Evolutionary conservation across 495 filamentous ascomycete species (phyloP).

Genomic region (Geopyxis carbonaria): DNA sequence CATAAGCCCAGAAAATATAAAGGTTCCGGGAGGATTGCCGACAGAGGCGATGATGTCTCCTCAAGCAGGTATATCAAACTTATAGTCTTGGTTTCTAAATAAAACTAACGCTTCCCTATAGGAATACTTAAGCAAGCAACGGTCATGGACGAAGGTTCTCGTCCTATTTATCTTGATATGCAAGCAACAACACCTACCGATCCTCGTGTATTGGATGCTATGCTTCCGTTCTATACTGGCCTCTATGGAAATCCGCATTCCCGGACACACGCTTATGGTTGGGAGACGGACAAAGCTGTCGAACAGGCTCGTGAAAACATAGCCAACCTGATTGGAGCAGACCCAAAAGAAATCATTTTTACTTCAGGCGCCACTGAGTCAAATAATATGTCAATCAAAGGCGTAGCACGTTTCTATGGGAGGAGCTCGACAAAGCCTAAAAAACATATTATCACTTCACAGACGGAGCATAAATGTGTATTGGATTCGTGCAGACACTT

Average conservation of each 20-base stretch:
- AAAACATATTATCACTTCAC: constrained; percentile 91
- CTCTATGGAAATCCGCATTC: constrained; percentile 96
- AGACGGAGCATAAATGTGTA: constrained; percentile 98
- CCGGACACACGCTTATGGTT: constrained; percentile 93
- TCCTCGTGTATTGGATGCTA: constrained; percentile 84
- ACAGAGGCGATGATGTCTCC: constrained; percentile 22
- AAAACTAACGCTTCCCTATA: constrained; percentile 12
- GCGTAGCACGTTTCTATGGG: constrained; percentile 90
- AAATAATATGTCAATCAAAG: constrained; percentile 99
- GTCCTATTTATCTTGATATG: constrained; percentile 96
- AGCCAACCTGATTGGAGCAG: constrained; percentile 75
- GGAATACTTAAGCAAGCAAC: constrained; percentile 82
- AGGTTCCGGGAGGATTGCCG: constrained; percentile 8
- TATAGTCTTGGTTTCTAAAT: neutral
- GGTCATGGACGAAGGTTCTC: constrained; percentile 80
- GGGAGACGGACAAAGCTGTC: constrained; percentile 90
- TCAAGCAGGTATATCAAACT: constrained; percentile 19
- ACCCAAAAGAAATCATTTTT: constrained; percentile 96
- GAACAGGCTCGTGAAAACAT: constrained; percentile 72
- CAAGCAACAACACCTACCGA: constrained; percentile 96
- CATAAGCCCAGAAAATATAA: constrained; percentile 9
- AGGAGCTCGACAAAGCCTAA: constrained; percentile 94
- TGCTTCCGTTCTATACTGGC: constrained; percentile 86
- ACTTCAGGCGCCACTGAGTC: constrained; percentile 96
- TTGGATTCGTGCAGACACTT: constrained; percentile 91